A percentile compares a stretch with the other conserved stretches of the same genome.
phyloP scores from a whole-genome alignment of 179 eudicot genomes.

The Beta lomatogona region DNA sequence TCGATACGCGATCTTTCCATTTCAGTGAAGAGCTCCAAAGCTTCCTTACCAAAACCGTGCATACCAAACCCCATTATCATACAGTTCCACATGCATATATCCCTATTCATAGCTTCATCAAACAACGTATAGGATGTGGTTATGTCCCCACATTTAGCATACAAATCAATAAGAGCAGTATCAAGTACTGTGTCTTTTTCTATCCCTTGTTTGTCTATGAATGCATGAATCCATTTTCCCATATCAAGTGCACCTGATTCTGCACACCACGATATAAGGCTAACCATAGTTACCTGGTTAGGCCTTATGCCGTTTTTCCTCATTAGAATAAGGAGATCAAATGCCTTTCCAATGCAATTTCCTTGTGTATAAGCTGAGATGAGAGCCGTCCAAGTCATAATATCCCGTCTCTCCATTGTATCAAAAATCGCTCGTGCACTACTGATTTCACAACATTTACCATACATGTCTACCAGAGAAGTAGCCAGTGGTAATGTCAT shows the following conservation, averaged over 20 bases:
- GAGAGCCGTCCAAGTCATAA: conserved; percentile 41
- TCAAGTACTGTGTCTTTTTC: conserved; percentile 31
- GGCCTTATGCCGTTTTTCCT: conserved; percentile 29
- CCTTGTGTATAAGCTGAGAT: conserved; percentile 35
- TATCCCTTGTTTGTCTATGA: conserved; percentile 32
- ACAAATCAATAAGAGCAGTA: conserved; percentile 43
- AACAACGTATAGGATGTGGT: conserved; percentile 31
- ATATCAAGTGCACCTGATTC: conserved; percentile 39
- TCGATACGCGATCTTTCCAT: conserved; percentile 25
- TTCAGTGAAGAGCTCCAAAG: conserved; percentile 35
- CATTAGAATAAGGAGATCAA: conserved; percentile 31
- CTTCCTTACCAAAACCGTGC: conserved; percentile 39
- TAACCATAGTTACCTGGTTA: conserved; percentile 43
- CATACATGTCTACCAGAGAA: conserved; percentile 49
- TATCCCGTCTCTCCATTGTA: conserved; percentile 30
- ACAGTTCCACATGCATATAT: conserved; percentile 40
- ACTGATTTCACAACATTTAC: conserved; percentile 30
- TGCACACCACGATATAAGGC: conserved; percentile 36
- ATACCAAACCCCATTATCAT: conserved; percentile 39
- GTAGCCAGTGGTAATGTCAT: conserved; percentile 33
- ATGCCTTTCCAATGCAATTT: conserved; percentile 31
- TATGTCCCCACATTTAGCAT: conserved; percentile 45
- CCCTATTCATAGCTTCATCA: conserved; percentile 28
- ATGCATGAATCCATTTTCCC: conserved; percentile 40
- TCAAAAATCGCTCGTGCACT: conserved; percentile 35